Percentiles rank a stretch among this genome's conserved stretches.
Conservation (phyloP, 2,329 filamentous ascomycete species). For the Aspergillus piperis region DNA sequence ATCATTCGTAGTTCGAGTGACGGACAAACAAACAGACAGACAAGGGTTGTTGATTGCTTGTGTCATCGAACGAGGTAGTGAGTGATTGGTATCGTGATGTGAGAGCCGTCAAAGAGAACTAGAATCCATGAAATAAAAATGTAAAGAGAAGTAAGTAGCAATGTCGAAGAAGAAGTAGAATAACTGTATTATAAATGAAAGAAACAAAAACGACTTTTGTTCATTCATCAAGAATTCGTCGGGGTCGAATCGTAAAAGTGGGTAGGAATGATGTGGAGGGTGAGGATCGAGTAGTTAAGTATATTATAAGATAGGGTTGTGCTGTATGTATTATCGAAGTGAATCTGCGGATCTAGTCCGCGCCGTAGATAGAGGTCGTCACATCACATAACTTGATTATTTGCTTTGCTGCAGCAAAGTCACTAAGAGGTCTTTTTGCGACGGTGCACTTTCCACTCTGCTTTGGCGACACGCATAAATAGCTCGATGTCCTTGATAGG, state of each 20-base stretch:
- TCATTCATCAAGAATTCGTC: constrained; percentile 18
- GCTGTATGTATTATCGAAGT: constrained; percentile 4
- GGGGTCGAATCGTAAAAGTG: constrained; percentile 15
- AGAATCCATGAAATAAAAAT: not conserved
- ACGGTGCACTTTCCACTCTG: constrained; percentile 75
- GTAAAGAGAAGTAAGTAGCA: not conserved
- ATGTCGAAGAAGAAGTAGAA: not conserved
- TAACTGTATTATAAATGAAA: constrained; percentile 3
- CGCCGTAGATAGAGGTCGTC: not conserved
- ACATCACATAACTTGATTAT: not conserved
- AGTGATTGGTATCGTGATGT: constrained; percentile 6
- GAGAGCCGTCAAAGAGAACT: constrained; percentile 4
- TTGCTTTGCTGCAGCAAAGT: not conserved
- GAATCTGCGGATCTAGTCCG: not conserved
- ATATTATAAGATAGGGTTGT: constrained; percentile 1
- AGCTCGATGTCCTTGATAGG: constrained; percentile 92
- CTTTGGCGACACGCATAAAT: constrained; percentile 83
- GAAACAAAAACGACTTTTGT: constrained; percentile 16
- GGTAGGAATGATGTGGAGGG: not conserved
- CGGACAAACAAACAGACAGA: not conserved
- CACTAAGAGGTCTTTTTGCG: constrained; percentile 45
- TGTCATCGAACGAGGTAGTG: not conserved
- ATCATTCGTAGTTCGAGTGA: not conserved
- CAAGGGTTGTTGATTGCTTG: not conserved
- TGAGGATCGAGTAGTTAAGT: not conserved